These are phyloP conservation scores for Basidiobolus heterosporus DNA, from an alignment of 371 early-diverging fungal genomes.

Conservation along the genomic window DNA sequence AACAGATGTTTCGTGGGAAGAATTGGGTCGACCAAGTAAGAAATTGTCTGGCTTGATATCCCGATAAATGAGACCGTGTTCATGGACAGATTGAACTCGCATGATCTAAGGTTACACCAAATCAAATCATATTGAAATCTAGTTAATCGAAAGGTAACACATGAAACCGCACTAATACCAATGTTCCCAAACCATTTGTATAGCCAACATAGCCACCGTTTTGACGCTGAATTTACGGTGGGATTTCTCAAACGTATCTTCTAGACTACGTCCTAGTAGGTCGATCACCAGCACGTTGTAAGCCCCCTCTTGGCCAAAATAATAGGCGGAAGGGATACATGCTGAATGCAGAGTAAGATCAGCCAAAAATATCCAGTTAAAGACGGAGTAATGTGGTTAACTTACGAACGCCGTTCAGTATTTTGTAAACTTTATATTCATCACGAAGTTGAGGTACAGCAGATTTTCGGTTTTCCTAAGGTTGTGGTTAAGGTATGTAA, in stretches of 20 bases:
- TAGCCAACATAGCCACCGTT: constrained; percentile 27
- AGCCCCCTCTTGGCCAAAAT: constrained; percentile 81
- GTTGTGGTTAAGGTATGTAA: background rate
- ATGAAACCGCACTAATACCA: background rate
- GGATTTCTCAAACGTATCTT: constrained; percentile 54
- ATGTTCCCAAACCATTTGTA: constrained; percentile 28
- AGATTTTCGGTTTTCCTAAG: constrained; percentile 57
- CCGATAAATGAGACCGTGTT: constrained; percentile 78
- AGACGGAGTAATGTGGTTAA: background rate
- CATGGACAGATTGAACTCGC: constrained; percentile 77
- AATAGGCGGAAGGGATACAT: constrained; percentile 71
- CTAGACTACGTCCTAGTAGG: constrained; percentile 85
- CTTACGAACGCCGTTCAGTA: constrained; percentile 40
- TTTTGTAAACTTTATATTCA: constrained; percentile 71
- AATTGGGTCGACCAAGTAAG: constrained; percentile 41
- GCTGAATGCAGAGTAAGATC: constrained; percentile 11
- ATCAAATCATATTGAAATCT: too few relatives aligned
- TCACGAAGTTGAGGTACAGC: constrained; percentile 80
- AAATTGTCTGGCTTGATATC: constrained; percentile 99
- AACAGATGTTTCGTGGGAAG: constrained; percentile 37
- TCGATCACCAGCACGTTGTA: constrained; percentile 89
- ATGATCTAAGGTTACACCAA: constrained; percentile 31
- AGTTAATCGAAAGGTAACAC: background rate
- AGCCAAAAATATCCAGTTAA: background rate
- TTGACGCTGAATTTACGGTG: constrained; percentile 20